Conservation (phyloP, 2,329 filamentous ascomycete species). For the Penicillium verrucosum region DNA sequence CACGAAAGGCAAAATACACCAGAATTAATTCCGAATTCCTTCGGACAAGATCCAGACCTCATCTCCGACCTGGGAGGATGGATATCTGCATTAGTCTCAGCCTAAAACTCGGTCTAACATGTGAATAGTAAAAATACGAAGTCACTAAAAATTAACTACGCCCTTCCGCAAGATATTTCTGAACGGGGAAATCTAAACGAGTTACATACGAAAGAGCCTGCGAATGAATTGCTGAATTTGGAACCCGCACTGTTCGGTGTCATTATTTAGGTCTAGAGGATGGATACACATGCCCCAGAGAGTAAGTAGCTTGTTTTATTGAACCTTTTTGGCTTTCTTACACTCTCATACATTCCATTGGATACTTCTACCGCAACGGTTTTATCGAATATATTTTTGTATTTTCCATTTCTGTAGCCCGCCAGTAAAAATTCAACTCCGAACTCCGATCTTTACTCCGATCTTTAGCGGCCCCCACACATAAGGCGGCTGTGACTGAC, state of each 20-base stretch:
- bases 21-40: not conserved
- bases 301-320: constrained; percentile 1
- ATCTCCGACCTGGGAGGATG: not conserved
- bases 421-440: not conserved
- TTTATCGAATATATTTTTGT: not conserved
- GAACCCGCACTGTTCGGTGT: not conserved
- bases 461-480: not conserved
- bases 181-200: not conserved
- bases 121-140: not conserved
- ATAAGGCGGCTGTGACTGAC: not conserved
- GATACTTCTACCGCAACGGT: not conserved
- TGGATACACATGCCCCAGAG: not conserved
- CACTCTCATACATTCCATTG: not conserved
- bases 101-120: not conserved
- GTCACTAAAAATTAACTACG: not conserved
- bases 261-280: not conserved
- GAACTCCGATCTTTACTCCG: constrained; percentile 6
- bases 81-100: too few species aligned
- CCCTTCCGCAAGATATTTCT: not conserved
- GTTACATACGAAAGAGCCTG: not conserved
- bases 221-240: not conserved
- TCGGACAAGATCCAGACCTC: not conserved
- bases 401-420: not conserved
- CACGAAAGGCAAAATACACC: not conserved
- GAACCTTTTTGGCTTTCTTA: not conserved